Evolutionary conservation across 208 protist species (phyloP).

Genomic region (Acanthamoeba quina): DNA sequence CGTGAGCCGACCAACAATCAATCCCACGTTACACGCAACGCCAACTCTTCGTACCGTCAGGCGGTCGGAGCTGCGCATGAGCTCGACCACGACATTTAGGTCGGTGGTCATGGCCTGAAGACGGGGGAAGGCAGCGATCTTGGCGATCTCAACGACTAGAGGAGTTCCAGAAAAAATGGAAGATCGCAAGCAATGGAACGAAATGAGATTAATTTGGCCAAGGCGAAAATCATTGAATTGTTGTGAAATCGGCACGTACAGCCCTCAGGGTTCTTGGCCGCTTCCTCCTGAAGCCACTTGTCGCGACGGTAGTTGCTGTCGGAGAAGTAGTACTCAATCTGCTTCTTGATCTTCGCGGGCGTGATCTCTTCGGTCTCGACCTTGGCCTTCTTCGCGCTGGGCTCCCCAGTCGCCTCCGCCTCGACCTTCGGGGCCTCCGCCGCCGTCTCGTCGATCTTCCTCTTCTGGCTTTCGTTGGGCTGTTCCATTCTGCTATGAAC

Average conservation of each 20-base stretch:
- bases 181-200: not conserved
- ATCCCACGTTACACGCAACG: not conserved
- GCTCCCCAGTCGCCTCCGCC: slow-evolving; percentile 5
- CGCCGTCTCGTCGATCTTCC: slow-evolving; percentile 21
- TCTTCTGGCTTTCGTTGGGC: slow-evolving; percentile 53
- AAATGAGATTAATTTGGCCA: not conserved
- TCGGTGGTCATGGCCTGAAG: slow-evolving; percentile 27
- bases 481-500: not conserved
- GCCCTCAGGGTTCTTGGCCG: slow-evolving; percentile 74
- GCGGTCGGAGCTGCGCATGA: slow-evolving; percentile 44
- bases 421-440: not conserved
- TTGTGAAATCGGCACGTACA: slow-evolving; percentile 73
- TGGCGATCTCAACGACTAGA: slow-evolving; percentile 21
- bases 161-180: not conserved
- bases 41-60: not conserved
- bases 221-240: not conserved
- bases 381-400: slow-evolving; percentile 64
- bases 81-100: not conserved
- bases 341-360: slow-evolving; percentile 67
- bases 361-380: slow-evolving; percentile 8
- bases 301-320: slow-evolving; percentile 78
- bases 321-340: slow-evolving; percentile 81
- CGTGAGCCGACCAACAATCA: not conserved
- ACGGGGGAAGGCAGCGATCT: slow-evolving; percentile 51
- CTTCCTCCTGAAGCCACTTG: slow-evolving; percentile 75